Conservation (phyloP, 345 rosid genomes). For the Eucalyptus marginata region DNA sequence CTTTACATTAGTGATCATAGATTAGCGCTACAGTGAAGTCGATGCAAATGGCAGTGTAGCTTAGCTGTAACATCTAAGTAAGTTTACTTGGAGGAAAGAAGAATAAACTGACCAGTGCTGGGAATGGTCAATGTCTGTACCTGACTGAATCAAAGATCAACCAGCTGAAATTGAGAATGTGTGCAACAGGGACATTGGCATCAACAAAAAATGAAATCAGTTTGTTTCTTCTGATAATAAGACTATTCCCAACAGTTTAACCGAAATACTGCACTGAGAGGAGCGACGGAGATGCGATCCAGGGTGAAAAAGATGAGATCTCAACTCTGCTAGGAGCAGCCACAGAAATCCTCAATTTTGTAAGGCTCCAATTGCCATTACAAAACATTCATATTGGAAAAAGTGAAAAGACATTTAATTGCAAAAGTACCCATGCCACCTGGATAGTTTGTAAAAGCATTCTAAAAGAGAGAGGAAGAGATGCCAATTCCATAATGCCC, state of each 20-base stretch:
- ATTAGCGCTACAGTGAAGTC: background rate
- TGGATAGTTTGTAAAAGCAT: background rate
- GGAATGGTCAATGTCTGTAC: background rate
- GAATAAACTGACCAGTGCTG: background rate
- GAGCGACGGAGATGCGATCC: background rate
- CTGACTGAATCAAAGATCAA: background rate
- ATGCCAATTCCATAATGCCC: background rate
- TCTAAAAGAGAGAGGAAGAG: background rate
- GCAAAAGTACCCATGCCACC: background rate
- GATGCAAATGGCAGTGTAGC: background rate
- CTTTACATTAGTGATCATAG: background rate
- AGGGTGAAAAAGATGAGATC: background rate
- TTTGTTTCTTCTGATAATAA: background rate
- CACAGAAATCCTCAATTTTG: background rate
- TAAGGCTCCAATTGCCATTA: background rate
- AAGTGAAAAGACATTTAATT: background rate
- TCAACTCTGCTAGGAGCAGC: background rate
- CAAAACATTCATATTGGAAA: background rate
- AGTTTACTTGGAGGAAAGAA: background rate
- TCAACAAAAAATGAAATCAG: background rate
- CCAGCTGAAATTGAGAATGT: background rate
- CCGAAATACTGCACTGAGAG: background rate
- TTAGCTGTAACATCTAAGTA: background rate
- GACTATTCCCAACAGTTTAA: background rate
- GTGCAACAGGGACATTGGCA: background rate